Conservation (phyloP, 2,329 filamentous ascomycete species). For the Arthroderma sp. region DNA sequence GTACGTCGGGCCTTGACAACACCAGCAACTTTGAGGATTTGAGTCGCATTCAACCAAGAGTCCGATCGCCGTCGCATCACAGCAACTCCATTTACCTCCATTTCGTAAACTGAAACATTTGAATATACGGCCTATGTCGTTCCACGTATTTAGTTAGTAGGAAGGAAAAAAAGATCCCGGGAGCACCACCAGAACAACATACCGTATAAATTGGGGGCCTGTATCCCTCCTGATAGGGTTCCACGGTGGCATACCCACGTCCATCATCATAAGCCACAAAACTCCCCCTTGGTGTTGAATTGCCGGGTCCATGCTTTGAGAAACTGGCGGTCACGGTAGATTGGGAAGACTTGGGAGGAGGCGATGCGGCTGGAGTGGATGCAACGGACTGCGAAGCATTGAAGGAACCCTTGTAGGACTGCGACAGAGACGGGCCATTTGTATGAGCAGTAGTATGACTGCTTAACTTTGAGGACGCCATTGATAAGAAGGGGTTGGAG, state of each 20-base stretch:
- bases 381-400: constrained; percentile 33
- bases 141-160: too few relatives aligned
- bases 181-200: not conserved
- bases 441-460: constrained; percentile 17
- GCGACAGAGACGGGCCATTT: constrained; percentile 27
- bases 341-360: constrained; percentile 30
- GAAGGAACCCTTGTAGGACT: constrained; percentile 29
- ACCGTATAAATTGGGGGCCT: constrained; percentile 35
- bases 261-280: constrained; percentile 29
- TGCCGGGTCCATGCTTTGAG: constrained; percentile 23
- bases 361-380: constrained; percentile 33
- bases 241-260: constrained; percentile 27
- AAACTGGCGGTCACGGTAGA: constrained; percentile 28
- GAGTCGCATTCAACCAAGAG: constrained; percentile 94
- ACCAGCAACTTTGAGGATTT: constrained; percentile 93
- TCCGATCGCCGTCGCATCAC: constrained; percentile 94
- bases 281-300: constrained; percentile 18
- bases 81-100: constrained; percentile 85
- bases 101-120: constrained; percentile 92
- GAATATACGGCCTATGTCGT: constrained; percentile 7
- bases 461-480: constrained; percentile 28
- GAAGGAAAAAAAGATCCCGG: not conserved
- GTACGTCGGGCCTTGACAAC: constrained; percentile 97
- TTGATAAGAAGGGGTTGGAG: constrained; percentile 9
- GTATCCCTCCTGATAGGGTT: constrained; percentile 26